phyloP scores from a whole-genome alignment of 225 moss, liverwort and hornwort genomes.

The Rhytidiadelphus loreus region DNA sequence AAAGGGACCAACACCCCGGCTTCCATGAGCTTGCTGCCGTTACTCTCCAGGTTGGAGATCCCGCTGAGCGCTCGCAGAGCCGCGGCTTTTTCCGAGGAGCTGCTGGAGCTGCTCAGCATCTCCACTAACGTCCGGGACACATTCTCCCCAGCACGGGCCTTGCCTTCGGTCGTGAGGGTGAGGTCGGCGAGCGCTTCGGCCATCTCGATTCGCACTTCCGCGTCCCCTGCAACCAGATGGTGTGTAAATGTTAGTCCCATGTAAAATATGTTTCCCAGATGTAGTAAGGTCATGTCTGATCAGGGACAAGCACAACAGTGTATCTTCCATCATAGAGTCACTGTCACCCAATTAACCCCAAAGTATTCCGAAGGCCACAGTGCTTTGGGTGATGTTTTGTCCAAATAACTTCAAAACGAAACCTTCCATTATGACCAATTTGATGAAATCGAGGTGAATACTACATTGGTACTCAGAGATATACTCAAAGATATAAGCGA shows the following conservation, averaged over 20 bases:
- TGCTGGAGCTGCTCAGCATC: conserved; percentile 56
- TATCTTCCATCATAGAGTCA: not conserved
- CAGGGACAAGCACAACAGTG: not conserved
- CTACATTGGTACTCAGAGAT: too few relatives aligned
- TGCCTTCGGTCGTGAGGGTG: conserved; percentile 64
- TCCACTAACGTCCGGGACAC: conserved; percentile 50
- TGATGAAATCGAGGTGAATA: not conserved
- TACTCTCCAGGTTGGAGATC: conserved; percentile 60
- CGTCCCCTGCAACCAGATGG: conserved; percentile 33
- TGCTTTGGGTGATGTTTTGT: not conserved
- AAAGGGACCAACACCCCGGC: conserved; percentile 73
- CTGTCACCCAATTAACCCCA: not conserved
- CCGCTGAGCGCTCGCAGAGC: conserved; percentile 62
- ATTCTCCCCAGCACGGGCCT: conserved; percentile 48
- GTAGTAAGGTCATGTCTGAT: not conserved
- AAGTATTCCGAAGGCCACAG: not conserved
- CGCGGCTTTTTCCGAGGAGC: conserved; percentile 45
- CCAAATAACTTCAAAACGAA: not conserved
- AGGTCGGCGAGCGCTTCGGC: conserved; percentile 53
- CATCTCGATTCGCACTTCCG: conserved; percentile 71
- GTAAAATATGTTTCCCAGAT: not conserved
- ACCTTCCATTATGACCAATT: not conserved
- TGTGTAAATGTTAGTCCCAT: not conserved
- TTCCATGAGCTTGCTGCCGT: conserved; percentile 66
- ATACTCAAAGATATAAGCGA: not conserved